These are phyloP conservation scores for Kwoniella botswanensis DNA, from an alignment of 768 basidiomycete species.

Conservation along the genomic window DNA sequence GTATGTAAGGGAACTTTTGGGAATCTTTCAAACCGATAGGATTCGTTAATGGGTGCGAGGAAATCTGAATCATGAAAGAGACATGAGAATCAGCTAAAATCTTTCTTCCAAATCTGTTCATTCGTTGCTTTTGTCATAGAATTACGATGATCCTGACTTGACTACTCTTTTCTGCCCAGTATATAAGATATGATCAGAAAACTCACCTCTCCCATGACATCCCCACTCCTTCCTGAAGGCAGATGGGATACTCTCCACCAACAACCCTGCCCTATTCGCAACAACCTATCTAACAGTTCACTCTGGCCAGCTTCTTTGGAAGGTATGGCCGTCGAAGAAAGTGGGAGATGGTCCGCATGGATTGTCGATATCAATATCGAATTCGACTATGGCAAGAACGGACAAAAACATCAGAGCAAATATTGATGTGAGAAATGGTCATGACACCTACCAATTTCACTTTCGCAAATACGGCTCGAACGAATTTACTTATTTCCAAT, in stretches of 20 bases:
- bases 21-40: neutral
- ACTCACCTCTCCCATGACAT: conserved; percentile 56
- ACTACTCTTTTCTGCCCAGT: too few species aligned
- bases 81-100: neutral
- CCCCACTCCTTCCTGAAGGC: conserved; percentile 50
- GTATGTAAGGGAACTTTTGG: conserved; percentile 27
- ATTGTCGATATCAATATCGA: conserved; percentile 44
- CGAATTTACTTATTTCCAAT: conserved; percentile 37
- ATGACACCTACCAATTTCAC: conserved; percentile 12
- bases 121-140: neutral
- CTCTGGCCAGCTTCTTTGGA: neutral
- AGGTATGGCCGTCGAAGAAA: conserved; percentile 17
- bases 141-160: neutral
- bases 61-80: conserved; percentile 37
- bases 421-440: neutral
- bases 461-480: conserved; percentile 38
- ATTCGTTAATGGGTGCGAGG: conserved; percentile 35
- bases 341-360: conserved; percentile 48
- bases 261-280: conserved; percentile 36
- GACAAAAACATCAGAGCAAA: neutral
- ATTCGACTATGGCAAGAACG: conserved; percentile 23
- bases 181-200: neutral
- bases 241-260: conserved; percentile 53
- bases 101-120: neutral
- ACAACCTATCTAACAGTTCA: conserved; percentile 41